Percentiles rank a stretch among this genome's conserved stretches.
Evolutionary conservation across 352 stramenopile species (phyloP).

Genomic region (Sclerospora graminicola): DNA sequence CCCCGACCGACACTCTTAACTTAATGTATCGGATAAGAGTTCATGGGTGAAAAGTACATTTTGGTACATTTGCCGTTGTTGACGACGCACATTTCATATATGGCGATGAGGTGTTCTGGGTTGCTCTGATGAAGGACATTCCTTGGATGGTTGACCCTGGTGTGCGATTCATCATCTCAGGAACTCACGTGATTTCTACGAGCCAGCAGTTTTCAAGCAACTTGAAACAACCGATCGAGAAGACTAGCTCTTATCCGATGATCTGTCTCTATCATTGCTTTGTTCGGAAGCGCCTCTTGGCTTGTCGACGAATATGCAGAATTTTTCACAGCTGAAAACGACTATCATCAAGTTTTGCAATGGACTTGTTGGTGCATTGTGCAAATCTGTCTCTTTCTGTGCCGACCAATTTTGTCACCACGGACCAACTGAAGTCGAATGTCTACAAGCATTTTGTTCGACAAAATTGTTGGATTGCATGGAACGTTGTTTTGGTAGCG

Average conservation of each 20-base stretch:
- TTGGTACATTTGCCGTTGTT: no score
- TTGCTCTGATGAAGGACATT: no score
- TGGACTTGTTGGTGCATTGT: slow-evolving; percentile 3
- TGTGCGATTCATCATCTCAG: no score
- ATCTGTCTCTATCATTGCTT: slow-evolving; percentile 1
- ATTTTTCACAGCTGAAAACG: slow-evolving; percentile 1
- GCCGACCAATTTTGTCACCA: slow-evolving; percentile 3
- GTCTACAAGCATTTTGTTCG: slow-evolving; percentile 4
- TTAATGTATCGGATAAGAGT: no score
- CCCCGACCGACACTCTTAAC: no score
- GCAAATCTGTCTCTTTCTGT: slow-evolving; percentile 3
- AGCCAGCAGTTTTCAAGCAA: slow-evolving; percentile 1
- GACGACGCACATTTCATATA: no score
- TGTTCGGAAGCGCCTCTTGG: not conserved
- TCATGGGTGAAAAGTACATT: no score
- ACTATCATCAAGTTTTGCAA: slow-evolving; percentile 3
- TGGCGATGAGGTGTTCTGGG: no score
- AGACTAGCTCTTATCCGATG: slow-evolving; percentile 2
- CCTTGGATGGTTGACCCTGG: no score
- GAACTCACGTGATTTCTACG: slow-evolving; percentile 4
- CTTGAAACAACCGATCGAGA: slow-evolving; percentile 3
- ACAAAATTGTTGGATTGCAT: slow-evolving; percentile 1
- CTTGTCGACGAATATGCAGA: slow-evolving; percentile 1
- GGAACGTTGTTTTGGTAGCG: not conserved
- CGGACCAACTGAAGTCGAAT: slow-evolving; percentile 1